Conservation (phyloP, 2,329 filamentous ascomycete species). For the Paramyrothecium roridum region DNA sequence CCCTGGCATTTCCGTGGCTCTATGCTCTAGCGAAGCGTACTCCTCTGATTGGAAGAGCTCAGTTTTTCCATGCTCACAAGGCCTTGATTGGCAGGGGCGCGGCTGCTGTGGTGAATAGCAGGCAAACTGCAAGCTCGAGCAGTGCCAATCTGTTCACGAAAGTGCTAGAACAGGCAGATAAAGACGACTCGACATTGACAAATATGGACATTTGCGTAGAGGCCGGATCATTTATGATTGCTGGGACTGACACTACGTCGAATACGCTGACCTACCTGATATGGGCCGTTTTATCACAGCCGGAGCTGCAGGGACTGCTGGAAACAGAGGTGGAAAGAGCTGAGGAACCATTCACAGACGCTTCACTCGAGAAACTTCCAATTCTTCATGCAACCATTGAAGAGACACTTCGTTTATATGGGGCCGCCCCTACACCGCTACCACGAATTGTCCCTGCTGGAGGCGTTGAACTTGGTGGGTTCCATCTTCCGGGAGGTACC, state of each 20-base stretch:
- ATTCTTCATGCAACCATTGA: slow-evolving; percentile 39
- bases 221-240: slow-evolving; percentile 39
- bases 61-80: neutral
- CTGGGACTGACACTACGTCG: slow-evolving; percentile 47
- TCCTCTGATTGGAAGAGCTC: neutral
- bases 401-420: slow-evolving; percentile 42
- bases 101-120: neutral
- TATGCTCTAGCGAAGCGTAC: neutral
- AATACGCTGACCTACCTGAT: slow-evolving; percentile 43
- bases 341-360: slow-evolving; percentile 10
- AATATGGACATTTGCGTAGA: slow-evolving; percentile 5
- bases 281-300: slow-evolving; percentile 21
- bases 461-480: slow-evolving; percentile 34
- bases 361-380: slow-evolving; percentile 30
- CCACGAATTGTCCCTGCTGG: slow-evolving; percentile 35
- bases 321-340: neutral
- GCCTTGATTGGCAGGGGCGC: too few species aligned
- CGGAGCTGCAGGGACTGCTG: neutral
- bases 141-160: neutral
- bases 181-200: neutral
- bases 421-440: slow-evolving; percentile 33
- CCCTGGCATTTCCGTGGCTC: neutral
- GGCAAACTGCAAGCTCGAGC: neutral
- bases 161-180: neutral
- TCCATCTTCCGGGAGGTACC: slow-evolving; percentile 34